These are phyloP conservation scores for Strigomonas culicis DNA, from an alignment of 208 protist genomes.

Conservation along the genomic window DNA sequence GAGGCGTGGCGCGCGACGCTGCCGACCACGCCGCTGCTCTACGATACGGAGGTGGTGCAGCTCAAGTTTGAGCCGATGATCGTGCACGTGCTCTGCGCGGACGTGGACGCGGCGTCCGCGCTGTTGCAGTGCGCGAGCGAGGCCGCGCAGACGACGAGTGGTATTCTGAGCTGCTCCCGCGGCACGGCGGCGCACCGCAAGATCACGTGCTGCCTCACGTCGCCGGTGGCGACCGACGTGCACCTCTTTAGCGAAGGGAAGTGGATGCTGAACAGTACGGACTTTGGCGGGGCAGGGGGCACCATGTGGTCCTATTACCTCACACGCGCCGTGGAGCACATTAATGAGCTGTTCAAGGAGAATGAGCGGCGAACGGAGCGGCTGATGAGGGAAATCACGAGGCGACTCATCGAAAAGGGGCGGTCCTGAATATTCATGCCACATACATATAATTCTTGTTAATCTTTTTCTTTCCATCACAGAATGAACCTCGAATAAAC, in stretches of 20 bases:
- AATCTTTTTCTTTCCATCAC: no score
- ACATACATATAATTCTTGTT: no score
- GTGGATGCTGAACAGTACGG: conserved; percentile 37
- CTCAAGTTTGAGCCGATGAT: conserved; percentile 88
- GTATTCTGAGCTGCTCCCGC: conserved; percentile 65
- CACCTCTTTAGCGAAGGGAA: conserved; percentile 39
- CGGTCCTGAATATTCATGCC: no score
- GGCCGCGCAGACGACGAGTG: conserved; percentile 72
- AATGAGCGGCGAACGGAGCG: conserved; percentile 50
- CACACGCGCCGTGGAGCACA: conserved; percentile 27
- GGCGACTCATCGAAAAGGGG: conserved; percentile 1
- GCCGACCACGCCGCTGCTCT: conserved; percentile 14
- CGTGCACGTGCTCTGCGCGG: conserved; percentile 64
- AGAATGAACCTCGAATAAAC: no score
- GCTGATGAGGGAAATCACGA: conserved; percentile 23
- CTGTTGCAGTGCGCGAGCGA: conserved; percentile 72
- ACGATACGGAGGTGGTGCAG: conserved; percentile 61
- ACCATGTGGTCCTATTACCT: conserved; percentile 34
- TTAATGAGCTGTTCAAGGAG: conserved; percentile 59
- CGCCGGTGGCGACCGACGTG: conserved; percentile 54
- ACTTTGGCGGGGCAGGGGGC: conserved; percentile 8
- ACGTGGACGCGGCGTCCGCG: conserved; percentile 42
- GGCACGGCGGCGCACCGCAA: conserved; percentile 44
- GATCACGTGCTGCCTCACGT: conserved; percentile 81
- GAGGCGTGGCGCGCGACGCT: conserved; percentile 33